Evolutionary conservation across 148 eudicot genomes (phyloP).

Genomic region (Spergularia bocconei): DNA sequence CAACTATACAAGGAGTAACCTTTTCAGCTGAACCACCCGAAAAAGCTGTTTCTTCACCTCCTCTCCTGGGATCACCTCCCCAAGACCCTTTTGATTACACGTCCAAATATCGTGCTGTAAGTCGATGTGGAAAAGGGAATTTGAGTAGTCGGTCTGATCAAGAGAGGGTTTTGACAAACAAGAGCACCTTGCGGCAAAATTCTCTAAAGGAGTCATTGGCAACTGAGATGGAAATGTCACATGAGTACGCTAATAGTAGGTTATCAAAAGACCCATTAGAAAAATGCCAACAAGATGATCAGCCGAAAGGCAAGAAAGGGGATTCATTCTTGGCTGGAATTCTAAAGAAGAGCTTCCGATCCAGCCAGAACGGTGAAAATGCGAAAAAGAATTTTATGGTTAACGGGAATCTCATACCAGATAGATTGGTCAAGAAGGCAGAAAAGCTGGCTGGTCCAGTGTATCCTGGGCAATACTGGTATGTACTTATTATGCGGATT

Average conservation of each 20-base stretch:
- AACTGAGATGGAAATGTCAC: conserved; percentile 76
- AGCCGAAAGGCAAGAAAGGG: conserved; percentile 49
- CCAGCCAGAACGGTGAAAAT: conserved; percentile 41
- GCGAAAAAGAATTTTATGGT: conserved; percentile 53
- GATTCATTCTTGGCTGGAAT: conserved; percentile 69
- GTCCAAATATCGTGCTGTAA: conserved; percentile 42
- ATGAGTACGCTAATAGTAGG: conserved; percentile 53
- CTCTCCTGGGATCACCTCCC: conserved; percentile 62
- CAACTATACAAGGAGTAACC: conserved; percentile 29
- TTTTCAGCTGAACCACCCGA: conserved; percentile 35
- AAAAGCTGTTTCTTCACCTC: conserved; percentile 39
- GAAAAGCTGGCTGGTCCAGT: conserved; percentile 83
- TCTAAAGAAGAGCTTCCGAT: conserved; percentile 62
- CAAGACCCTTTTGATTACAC: conserved; percentile 70
- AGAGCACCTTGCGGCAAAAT: conserved; percentile 37
- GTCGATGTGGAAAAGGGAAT: conserved; percentile 62
- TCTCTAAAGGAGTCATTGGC: conserved; percentile 64
- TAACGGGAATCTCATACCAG: conserved; percentile 80
- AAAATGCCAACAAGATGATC: conserved; percentile 50
- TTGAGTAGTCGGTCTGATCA: conserved; percentile 55
- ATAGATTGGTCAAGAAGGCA: conserved; percentile 71
- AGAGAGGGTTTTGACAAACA: conserved; percentile 38
- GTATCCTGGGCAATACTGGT: conserved; percentile 90
- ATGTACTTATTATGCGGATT: conserved; percentile 21
- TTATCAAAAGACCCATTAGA: conserved; percentile 57